Evolutionary conservation across 2,329 filamentous ascomycete genomes (phyloP), one percentile per base, ranked within the genome.

Genomic region (Ophiostoma piceae): DNA sequence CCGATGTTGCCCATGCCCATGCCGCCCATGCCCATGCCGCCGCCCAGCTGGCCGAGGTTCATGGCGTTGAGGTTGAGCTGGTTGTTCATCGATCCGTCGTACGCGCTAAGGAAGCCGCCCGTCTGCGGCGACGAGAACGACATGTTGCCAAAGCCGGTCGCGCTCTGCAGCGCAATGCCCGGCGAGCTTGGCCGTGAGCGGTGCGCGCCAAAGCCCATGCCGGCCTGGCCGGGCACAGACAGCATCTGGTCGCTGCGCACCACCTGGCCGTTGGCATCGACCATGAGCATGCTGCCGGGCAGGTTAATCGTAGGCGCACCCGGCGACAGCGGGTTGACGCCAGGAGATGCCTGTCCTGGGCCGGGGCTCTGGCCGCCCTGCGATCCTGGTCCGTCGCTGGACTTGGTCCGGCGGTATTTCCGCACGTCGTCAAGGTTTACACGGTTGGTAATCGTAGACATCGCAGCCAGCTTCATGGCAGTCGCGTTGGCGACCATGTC

Each of bases 401-500:
- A 97, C 71, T 94, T 88, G 74, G 93, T 88, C 71, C 94, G 91
- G 73, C 95, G 92, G 80, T 95, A 98, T 81, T 98, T 98, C 77
- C 94, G 92, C 72, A 96, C 94, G 78, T 99, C 95, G 76, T 99
- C 95, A 71, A 99, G 84, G 68, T 95, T 94, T 76, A 99, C 97
- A 60, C 95, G 91, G 79, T 98, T 99, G 83, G 98, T 99, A 67
- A 99, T 95, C 2, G 95, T 99, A 5, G 94, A 98, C 65, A 99
- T 84, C 22, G 95, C 95, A 65, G 95, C 95, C 68, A 99, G 86
- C 80, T 99, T 99, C 95, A 99, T 99, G 29, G 95, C 95, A 19
- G 95, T 98, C 35, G 95, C 95, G 77, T 98, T 99, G 71, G 95
- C 95, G 71, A 99, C 91, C 94, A 98, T 98, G 77, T 99, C 95